Evolutionary conservation across 2,329 filamentous ascomycete genomes (phyloP).

Genomic region (Exophiala mesophila): DNA sequence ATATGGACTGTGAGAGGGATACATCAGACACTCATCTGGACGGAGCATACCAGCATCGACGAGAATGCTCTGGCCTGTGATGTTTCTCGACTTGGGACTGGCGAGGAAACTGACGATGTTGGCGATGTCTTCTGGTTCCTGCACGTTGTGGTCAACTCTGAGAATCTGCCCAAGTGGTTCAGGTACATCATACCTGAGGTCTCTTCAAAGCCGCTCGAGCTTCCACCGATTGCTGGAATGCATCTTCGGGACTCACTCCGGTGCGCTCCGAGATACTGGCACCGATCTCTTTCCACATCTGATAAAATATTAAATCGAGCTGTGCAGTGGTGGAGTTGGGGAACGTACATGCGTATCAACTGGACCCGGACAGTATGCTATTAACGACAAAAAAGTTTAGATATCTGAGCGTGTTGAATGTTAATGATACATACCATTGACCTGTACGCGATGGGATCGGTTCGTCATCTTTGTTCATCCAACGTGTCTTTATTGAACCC

Average conservation of each 20-base stretch:
- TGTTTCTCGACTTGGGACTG: slow-evolving; percentile 22
- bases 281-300: slow-evolving; percentile 65
- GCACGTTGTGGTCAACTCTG: no score
- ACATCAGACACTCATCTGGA: neutral
- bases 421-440: neutral
- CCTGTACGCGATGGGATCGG: no score
- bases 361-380: slow-evolving; percentile 60
- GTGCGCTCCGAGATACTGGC: slow-evolving; percentile 50
- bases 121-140: slow-evolving; percentile 11
- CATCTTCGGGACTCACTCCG: slow-evolving; percentile 48
- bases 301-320: neutral
- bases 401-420: neutral
- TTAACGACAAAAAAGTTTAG: neutral
- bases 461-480: no score
- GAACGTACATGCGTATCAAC: slow-evolving; percentile 48
- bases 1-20: neutral
- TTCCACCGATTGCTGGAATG: slow-evolving; percentile 38
- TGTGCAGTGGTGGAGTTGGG: neutral
- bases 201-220: slow-evolving; percentile 5
- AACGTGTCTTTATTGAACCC: neutral
- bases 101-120: slow-evolving; percentile 11
- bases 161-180: no score
- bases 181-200: neutral
- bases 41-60: slow-evolving; percentile 54
- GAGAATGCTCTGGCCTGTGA: slow-evolving; percentile 61